Percentiles rank a stretch among this genome's conserved stretches.
Conservation (phyloP, 768 basidiomycete genomes). For the Rhodosporidiobolus odoratus region DNA sequence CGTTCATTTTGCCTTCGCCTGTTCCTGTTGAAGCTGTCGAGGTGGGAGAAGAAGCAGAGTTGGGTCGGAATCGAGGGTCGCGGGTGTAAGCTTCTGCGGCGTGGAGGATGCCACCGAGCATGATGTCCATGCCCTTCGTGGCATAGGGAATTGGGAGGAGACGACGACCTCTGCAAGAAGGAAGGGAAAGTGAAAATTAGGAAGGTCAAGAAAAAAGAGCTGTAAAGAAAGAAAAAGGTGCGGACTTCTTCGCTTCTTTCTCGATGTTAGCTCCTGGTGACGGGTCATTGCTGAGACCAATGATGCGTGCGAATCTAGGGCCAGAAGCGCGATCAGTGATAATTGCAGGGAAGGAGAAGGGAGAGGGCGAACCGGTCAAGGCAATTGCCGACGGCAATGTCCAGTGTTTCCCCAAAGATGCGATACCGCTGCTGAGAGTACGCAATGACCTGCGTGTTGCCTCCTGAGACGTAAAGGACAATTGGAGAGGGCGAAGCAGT, state of each 20-base stretch:
- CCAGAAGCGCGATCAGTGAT: no score
- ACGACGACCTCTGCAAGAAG: constrained; percentile 63
- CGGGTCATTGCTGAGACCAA: constrained; percentile 90
- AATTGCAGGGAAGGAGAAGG: background rate
- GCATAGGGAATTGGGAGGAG: constrained; percentile 82
- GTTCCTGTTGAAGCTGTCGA: background rate
- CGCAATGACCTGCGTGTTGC: constrained; percentile 98
- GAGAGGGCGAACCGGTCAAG: constrained; percentile 61
- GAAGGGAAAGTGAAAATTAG: no score
- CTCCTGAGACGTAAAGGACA: constrained; percentile 95
- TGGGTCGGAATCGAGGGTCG: constrained; percentile 72
- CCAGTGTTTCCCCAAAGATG: constrained; percentile 97
- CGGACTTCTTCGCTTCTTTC: constrained; percentile 82
- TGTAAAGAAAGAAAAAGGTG: background rate
- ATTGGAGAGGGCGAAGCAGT: constrained; percentile 92
- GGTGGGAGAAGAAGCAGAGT: constrained; percentile 11
- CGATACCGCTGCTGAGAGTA: constrained; percentile 96
- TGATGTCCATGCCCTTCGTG: constrained; percentile 98
- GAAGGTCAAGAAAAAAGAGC: background rate
- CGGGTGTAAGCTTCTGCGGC: constrained; percentile 78
- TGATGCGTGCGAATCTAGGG: constrained; percentile 72
- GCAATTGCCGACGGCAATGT: constrained; percentile 99
- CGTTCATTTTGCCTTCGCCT: background rate
- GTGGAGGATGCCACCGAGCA: constrained; percentile 87
- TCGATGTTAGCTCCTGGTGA: constrained; percentile 97